Evolutionary conservation across 129 eudicot species (phyloP).

Genomic region (Tagetes erecta): DNA sequence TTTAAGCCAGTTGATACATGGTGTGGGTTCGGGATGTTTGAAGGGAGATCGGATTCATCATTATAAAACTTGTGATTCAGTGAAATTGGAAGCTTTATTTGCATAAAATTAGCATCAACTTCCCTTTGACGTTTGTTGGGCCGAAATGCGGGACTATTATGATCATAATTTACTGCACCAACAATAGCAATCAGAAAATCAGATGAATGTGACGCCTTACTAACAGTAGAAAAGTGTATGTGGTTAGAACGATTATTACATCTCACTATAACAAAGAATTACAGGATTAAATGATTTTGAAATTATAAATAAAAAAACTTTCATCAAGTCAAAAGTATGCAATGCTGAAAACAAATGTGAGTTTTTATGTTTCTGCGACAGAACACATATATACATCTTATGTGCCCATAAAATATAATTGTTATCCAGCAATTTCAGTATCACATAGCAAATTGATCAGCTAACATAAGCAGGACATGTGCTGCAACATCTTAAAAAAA

Average conservation of each 20-base stretch:
- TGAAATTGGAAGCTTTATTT: slow-evolving; percentile 73
- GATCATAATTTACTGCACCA: slow-evolving; percentile 76
- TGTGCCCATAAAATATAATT: not conserved
- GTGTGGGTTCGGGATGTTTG: slow-evolving; percentile 57
- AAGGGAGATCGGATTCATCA: slow-evolving; percentile 64
- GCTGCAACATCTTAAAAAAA: not conserved
- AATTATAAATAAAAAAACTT: not conserved
- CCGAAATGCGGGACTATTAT: slow-evolving; percentile 43
- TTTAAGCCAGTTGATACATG: slow-evolving; percentile 94
- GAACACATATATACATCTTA: not conserved
- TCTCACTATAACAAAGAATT: not conserved
- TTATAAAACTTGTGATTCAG: slow-evolving; percentile 50
- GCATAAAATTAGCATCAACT: slow-evolving; percentile 57
- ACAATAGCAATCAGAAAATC: slow-evolving; percentile 22
- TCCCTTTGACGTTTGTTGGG: slow-evolving; percentile 67
- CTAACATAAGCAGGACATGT: not conserved
- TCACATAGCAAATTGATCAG: not conserved
- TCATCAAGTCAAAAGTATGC: slow-evolving; percentile 13
- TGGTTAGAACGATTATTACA: not conserved
- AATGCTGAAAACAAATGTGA: too few species aligned
- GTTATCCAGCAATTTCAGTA: not conserved
- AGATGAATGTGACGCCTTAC: not conserved
- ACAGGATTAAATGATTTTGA: not conserved
- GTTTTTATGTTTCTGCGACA: not conserved
- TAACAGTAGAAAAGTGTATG: not conserved